phyloP scores from a whole-genome alignment of 1,139 yeast species.

The Saccharomyces pastorianus region DNA sequence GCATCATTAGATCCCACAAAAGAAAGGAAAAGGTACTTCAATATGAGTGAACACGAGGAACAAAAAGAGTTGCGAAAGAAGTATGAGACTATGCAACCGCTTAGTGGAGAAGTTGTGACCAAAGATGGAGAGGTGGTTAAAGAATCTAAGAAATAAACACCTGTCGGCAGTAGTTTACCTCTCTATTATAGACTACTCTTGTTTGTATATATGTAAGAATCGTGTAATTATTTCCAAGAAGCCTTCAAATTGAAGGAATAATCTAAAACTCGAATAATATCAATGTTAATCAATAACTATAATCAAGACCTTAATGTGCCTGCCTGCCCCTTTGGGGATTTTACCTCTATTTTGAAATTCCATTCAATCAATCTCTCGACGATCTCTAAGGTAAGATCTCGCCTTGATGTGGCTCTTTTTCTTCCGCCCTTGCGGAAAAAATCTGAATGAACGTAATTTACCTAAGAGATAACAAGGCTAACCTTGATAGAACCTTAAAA shows the following conservation, averaged over 20 bases:
- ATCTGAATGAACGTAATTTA: not conserved
- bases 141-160: not conserved
- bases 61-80: slow-evolving; percentile 61
- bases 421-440: not conserved
- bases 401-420: not conserved
- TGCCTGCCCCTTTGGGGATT: not conserved
- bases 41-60: slow-evolving; percentile 65
- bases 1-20: slow-evolving; percentile 22
- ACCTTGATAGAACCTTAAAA: not conserved
- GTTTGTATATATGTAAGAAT: not conserved
- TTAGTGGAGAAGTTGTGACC: slow-evolving; percentile 40
- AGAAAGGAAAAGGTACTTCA: slow-evolving; percentile 41
- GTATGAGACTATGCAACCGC: slow-evolving; percentile 60
- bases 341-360: not conserved
- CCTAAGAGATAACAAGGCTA: not conserved
- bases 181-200: not conserved
- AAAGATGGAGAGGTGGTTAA: slow-evolving; percentile 20
- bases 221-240: not conserved
- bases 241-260: not conserved
- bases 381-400: not conserved
- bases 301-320: not conserved
- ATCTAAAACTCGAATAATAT: not conserved
- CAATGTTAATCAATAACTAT: not conserved
- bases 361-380: not conserved
- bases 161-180: no score